These are phyloP conservation scores for Phaeosphaeria sp. DNA, from an alignment of 2,329 filamentous ascomycete species.

Conservation along the genomic window DNA sequence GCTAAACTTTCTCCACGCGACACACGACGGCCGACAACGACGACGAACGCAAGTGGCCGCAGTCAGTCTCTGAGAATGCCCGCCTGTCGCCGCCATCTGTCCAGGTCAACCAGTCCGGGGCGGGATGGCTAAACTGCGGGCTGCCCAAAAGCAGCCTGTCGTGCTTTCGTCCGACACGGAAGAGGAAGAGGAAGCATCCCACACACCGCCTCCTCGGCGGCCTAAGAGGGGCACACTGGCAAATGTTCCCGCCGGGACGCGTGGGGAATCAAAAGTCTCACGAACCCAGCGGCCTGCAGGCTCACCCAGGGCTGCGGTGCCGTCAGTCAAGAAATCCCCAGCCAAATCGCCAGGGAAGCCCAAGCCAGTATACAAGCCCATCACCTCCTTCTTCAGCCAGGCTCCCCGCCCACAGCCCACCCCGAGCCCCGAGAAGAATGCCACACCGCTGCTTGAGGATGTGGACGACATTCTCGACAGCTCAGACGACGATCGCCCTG, in stretches of 20 bases:
- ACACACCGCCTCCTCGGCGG: constrained; percentile 41
- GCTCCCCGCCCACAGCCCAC: constrained; percentile 51
- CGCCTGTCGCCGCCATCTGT: constrained; percentile 20
- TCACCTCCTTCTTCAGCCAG: constrained; percentile 58
- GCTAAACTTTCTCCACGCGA: constrained; percentile 4
- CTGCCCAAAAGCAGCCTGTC: constrained; percentile 45
- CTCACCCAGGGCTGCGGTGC: constrained; percentile 27
- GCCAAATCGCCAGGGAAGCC: constrained; percentile 45
- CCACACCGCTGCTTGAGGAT: constrained; percentile 32
- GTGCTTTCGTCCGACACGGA: constrained; percentile 47
- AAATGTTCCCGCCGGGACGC: constrained; percentile 22
- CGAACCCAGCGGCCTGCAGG: constrained; percentile 27
- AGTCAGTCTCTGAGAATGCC: constrained; percentile 38
- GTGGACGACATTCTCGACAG: constrained; percentile 49
- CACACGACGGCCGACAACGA: constrained; percentile 11
- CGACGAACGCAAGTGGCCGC: constrained; percentile 22
- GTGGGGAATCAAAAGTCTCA: constrained; percentile 23
- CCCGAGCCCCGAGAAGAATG: constrained; percentile 49
- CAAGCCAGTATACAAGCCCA: constrained; percentile 50
- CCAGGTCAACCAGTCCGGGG: constrained; percentile 30
- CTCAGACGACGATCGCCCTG: constrained; percentile 37
- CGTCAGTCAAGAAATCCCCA: constrained; percentile 33
- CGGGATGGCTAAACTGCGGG: constrained; percentile 50
- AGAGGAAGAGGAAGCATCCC: constrained; percentile 26
- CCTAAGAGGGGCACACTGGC: constrained; percentile 38